Base-by-base conservation (phyloP, 129 eudicot genomes). In the Flaveria bidentis region DNA sequence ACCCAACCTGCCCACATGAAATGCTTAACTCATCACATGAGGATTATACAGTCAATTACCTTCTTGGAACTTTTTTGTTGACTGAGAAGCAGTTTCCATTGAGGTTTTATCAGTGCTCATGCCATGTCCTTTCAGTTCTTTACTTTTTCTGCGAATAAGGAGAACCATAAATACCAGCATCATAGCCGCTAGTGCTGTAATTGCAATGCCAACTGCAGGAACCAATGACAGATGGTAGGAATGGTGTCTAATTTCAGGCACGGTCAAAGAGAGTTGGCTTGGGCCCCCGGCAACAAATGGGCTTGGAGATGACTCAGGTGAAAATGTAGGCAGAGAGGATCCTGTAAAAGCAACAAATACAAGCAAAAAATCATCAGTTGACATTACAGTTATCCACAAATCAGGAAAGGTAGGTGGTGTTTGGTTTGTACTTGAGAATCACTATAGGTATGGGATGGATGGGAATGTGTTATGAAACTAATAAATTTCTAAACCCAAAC, bases 281-380 rank as follows among this genome's bases (percentile, higher is more conserved):
- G 99, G 96, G 77, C 92, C 84, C 26, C 82, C 85, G 65, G 98
- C 97, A 69, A 71, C 73, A 12, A 78, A 78, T 4, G 97, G 85
- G 78, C 79, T 87, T 72, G 97, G 93, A 62, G 96, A 80, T 47
- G 84, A 80, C 79, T 71, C 73, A 2, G 93, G 91, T 69, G 93
- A 74, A 78, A 61, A 56, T 77, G 76, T 18, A 74, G 89, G 68
- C 1, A 83, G 74, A 11, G 86, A 22, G 15, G 81, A 73, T 68
- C 76, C 96, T 83, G 80, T 66, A 28, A 78, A 82, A 75, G 82
- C 73, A 68, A 75, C 53, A 66, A 67, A 26, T 36, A 72, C 51
- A 36, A 33, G 25, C 11, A 42, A 53, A 44, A 20, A 52, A 77
- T 77, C 47, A 56, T 41, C 57, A 39, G 67, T 23, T 30, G 49